Conservation (phyloP, 2,329 filamentous ascomycete species). For the Malbranchea cinnamomea region DNA sequence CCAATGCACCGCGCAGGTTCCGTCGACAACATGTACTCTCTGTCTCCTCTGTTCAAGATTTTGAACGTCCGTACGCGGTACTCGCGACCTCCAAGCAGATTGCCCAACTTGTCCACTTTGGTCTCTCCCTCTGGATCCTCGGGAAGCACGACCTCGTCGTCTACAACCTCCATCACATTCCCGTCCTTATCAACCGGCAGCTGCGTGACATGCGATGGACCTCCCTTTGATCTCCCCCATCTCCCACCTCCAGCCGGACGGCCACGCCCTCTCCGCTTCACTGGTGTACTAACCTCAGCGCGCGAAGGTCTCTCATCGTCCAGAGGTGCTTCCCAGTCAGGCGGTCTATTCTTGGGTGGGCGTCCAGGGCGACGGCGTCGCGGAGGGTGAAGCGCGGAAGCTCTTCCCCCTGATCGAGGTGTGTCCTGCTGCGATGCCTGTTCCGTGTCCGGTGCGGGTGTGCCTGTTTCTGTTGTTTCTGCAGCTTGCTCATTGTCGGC, state of each 20-base stretch:
- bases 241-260: constrained; percentile 42
- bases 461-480: constrained; percentile 35
- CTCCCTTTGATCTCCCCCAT: constrained; percentile 59
- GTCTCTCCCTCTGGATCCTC: constrained; percentile 77
- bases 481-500: constrained; percentile 29
- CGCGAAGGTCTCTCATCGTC: constrained; percentile 32
- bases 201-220: constrained; percentile 58
- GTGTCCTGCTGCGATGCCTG: neutral
- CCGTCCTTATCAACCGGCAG: constrained; percentile 89
- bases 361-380: constrained; percentile 65
- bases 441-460: constrained; percentile 30
- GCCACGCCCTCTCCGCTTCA: constrained; percentile 45
- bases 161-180: constrained; percentile 73
- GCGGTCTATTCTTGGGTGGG: constrained; percentile 69
- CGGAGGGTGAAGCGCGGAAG: constrained; percentile 39
- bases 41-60: constrained; percentile 64
- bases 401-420: constrained; percentile 21
- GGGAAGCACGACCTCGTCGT: constrained; percentile 82
- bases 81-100: constrained; percentile 68
- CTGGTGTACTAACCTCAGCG: constrained; percentile 35
- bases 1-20: constrained; percentile 93
- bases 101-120: constrained; percentile 83
- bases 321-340: constrained; percentile 57
- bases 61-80: constrained; percentile 95
- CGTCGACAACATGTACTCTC: constrained; percentile 96